These are phyloP conservation scores for Gossypium gossypioides DNA, from an alignment of 441 rosid genomes.

Conservation along the genomic window DNA sequence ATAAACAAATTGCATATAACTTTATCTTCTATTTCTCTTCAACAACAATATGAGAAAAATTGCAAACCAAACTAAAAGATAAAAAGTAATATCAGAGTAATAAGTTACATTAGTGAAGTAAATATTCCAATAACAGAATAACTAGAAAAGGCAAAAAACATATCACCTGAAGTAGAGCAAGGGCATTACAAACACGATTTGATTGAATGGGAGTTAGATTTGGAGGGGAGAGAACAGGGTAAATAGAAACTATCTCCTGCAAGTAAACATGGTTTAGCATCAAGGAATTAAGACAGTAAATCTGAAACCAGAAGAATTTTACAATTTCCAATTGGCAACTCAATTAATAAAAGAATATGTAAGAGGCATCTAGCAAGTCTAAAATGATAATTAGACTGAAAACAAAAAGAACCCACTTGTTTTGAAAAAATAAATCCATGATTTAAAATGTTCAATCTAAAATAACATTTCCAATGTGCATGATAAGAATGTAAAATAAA, in stretches of 20 bases:
- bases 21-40: background rate
- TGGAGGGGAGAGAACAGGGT: constrained; percentile 91
- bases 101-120: background rate
- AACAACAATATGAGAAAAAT: background rate
- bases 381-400: background rate
- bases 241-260: constrained; percentile 94
- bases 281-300: background rate
- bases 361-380: constrained; percentile 1
- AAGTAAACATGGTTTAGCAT: constrained; percentile 16
- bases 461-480: background rate
- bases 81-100: background rate
- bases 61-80: background rate
- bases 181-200: constrained; percentile 95
- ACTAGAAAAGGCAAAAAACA: background rate
- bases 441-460: background rate
- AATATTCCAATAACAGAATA: constrained; percentile 7
- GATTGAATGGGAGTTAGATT: constrained; percentile 85
- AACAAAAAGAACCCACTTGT: background rate
- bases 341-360: background rate
- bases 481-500: background rate
- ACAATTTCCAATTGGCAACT: background rate
- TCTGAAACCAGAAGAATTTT: background rate
- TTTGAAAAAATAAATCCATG: background rate
- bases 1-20: background rate
- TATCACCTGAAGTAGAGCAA: constrained; percentile 93